Conservation (phyloP, 106 monocot genomes). For the Acanthochlamys bracteata region DNA sequence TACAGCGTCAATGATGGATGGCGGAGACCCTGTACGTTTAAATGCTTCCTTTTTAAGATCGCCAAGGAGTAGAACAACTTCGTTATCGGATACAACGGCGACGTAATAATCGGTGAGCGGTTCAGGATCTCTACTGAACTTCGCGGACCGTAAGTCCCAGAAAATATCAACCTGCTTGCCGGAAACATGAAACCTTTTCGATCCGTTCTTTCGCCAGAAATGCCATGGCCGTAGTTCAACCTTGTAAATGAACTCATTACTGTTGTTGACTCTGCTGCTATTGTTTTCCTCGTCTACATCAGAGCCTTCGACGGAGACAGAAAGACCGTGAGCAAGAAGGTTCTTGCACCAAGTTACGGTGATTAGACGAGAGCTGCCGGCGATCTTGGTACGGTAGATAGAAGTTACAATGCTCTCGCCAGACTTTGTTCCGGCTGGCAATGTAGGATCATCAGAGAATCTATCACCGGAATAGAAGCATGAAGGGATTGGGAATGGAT, state of each 20-base stretch:
- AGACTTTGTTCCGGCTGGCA: slow-evolving; percentile 17
- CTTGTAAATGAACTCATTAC: slow-evolving; percentile 17
- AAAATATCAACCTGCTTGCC: slow-evolving; percentile 33
- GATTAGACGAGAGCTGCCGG: slow-evolving; percentile 34
- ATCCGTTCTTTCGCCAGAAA: slow-evolving; percentile 62
- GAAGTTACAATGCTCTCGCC: slow-evolving; percentile 30
- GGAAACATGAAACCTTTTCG: slow-evolving; percentile 26
- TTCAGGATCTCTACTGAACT: slow-evolving; percentile 45
- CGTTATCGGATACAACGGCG: slow-evolving; percentile 43
- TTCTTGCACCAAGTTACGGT: slow-evolving; percentile 65
- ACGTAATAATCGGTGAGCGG: slow-evolving; percentile 65
- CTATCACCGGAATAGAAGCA: slow-evolving; percentile 35
- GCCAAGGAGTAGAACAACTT: slow-evolving; percentile 48
- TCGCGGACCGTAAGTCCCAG: slow-evolving; percentile 65
- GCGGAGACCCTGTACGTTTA: slow-evolving; percentile 13
- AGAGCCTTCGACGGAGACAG: slow-evolving; percentile 35
- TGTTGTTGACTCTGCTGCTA: neutral
- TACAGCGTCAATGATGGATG: slow-evolving; percentile 34
- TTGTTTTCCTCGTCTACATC: neutral
- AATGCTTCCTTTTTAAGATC: slow-evolving; percentile 52
- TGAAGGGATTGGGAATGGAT: slow-evolving; percentile 41
- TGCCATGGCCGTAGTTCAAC: slow-evolving; percentile 69
- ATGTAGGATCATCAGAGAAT: slow-evolving; percentile 5
- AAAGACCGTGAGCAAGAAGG: slow-evolving; percentile 50
- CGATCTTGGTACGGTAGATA: slow-evolving; percentile 52